A percentile compares a stretch with the other conserved stretches of the same genome.
Evolutionary conservation across 805 yeast species (phyloP).

Genomic region (Cyberlindnera nakhonratchasimensis): DNA sequence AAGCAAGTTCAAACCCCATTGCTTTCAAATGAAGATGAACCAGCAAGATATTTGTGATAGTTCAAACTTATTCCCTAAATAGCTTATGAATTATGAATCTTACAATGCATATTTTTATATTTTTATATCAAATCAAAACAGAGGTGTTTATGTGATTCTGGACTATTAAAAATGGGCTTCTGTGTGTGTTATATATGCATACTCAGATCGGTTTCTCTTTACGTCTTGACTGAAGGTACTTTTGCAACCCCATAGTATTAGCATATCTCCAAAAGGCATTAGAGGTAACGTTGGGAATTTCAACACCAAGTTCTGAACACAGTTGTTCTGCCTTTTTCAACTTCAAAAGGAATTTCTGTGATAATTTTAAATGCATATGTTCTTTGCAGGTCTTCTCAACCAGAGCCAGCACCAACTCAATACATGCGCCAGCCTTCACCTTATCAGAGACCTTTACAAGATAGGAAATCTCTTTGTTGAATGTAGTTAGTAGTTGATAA

Average conservation of each 20-base stretch:
- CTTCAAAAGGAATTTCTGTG: not conserved
- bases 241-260: not conserved
- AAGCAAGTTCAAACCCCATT: constrained; percentile 5
- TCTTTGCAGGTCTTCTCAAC: not conserved
- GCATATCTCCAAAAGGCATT: constrained; percentile 1
- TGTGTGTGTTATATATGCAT: too few species aligned
- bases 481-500: constrained; percentile 3
- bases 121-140: too few species aligned
- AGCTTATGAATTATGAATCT: not conserved
- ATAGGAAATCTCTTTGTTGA: constrained; percentile 2
- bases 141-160: too few species aligned
- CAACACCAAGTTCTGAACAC: not conserved
- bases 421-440: not conserved
- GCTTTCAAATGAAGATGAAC: not conserved
- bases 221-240: too few species aligned
- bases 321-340: not conserved
- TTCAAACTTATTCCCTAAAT: not conserved
- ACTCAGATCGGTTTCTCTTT: too few species aligned
- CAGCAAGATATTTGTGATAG: not conserved
- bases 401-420: not conserved
- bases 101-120: too few species aligned
- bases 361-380: not conserved
- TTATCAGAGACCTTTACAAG: not conserved
- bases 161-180: too few species aligned
- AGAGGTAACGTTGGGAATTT: not conserved